Evolutionary conservation across 805 yeast genomes (phyloP).

Genomic region (Clavispora carvajalis): DNA sequence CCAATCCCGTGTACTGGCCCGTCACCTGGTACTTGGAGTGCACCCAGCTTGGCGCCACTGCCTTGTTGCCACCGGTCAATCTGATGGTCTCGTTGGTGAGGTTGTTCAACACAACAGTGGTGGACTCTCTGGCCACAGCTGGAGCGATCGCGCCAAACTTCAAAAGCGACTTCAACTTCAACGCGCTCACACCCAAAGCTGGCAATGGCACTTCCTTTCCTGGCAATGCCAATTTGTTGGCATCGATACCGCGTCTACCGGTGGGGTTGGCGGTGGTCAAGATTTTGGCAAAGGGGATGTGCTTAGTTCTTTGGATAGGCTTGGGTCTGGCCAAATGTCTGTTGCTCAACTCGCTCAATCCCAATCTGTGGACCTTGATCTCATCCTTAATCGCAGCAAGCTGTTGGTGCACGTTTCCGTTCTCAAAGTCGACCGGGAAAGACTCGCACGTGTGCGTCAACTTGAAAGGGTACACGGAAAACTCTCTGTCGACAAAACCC

Average conservation of each 20-base stretch:
- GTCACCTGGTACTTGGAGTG: conserved; percentile 70
- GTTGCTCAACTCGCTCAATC: conserved; percentile 73
- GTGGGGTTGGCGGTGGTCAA: conserved; percentile 61
- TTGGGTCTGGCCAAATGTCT: conserved; percentile 71
- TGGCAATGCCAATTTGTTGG: conserved; percentile 59
- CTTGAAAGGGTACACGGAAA: conserved; percentile 90
- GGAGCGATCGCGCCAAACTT: conserved; percentile 44
- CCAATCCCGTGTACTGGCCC: conserved; percentile 41
- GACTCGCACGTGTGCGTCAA: conserved; percentile 60
- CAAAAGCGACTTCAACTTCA: conserved; percentile 59
- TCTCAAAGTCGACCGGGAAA: conserved; percentile 50
- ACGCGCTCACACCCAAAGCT: conserved; percentile 62
- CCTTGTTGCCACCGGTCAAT: conserved; percentile 71
- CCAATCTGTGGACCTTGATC: conserved; percentile 61
- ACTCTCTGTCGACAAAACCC: conserved; percentile 60
- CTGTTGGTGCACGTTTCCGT: conserved; percentile 33
- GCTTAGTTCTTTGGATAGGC: conserved; percentile 68
- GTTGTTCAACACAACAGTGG: conserved; percentile 60
- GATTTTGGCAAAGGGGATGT: conserved; percentile 64
- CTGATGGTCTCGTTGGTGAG: conserved; percentile 59
- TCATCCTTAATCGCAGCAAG: conserved; percentile 45
- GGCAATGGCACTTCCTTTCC: conserved; percentile 77
- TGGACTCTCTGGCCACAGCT: conserved; percentile 70
- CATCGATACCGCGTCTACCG: conserved; percentile 63
- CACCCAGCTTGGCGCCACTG: conserved; percentile 78